phyloP scores from a whole-genome alignment of 106 monocot genomes.

The Phalaenopsis aphrodite region DNA sequence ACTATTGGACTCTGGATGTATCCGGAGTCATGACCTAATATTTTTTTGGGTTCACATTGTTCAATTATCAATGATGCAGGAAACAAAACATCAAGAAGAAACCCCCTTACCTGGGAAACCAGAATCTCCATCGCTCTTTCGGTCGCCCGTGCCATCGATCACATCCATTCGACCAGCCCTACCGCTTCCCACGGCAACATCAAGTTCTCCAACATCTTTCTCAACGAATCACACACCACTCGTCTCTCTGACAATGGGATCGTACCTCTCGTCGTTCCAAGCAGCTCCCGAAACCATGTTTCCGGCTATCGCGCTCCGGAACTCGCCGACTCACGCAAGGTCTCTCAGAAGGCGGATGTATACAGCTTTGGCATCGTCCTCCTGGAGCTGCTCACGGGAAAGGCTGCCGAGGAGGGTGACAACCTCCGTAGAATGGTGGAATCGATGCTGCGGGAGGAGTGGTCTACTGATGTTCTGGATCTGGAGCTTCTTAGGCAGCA shows the following conservation, averaged over 20 bases:
- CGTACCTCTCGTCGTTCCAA: constrained; percentile 13
- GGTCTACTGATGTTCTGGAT: constrained; percentile 21
- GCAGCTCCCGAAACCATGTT: constrained; percentile 14
- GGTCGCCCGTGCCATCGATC: constrained; percentile 26
- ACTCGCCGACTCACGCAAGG: constrained; percentile 26
- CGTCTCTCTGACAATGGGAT: constrained; percentile 51
- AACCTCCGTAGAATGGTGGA: constrained; percentile 15
- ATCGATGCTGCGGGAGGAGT: constrained; percentile 18
- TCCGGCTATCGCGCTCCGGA: constrained; percentile 52
- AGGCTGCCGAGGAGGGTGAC: constrained; percentile 29
- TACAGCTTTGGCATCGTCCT: constrained; percentile 54
- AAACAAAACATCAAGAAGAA: constrained; percentile 35
- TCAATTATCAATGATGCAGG: constrained; percentile 15
- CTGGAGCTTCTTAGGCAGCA: constrained; percentile 10
- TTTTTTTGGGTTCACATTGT: too few relatives aligned
- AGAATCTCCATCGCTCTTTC: constrained; percentile 31
- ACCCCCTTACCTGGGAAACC: constrained; percentile 36
- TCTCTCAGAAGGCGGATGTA: constrained; percentile 52
- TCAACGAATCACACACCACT: constrained; percentile 23
- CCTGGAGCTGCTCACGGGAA: constrained; percentile 53
- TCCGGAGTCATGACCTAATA: too few relatives aligned
- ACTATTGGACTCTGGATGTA: too few relatives aligned
- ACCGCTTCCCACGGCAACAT: constrained; percentile 51
- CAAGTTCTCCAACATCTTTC: constrained; percentile 56
- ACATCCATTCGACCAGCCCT: constrained; percentile 36